A percentile compares a stretch with the other conserved stretches of the same genome.
Conservation (phyloP, 192 early-diverging fungal species). For the Backusella australiensis region DNA sequence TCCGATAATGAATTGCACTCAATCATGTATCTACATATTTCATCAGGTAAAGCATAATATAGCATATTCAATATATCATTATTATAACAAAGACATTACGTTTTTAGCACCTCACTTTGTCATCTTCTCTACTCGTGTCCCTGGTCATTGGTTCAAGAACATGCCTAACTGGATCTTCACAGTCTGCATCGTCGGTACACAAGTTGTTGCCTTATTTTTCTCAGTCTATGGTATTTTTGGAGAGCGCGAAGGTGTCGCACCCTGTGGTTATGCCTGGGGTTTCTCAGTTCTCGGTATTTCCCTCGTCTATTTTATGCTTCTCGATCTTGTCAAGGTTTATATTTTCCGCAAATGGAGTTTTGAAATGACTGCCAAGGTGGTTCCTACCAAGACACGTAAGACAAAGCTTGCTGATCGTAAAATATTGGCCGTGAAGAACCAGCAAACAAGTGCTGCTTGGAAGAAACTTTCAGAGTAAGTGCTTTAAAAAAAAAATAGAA, state of each 20-base stretch:
- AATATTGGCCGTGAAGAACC: slow-evolving; percentile 43
- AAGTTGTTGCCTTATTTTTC: slow-evolving; percentile 86
- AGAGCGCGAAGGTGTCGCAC: slow-evolving; percentile 47
- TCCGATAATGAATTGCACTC: slow-evolving; percentile 66
- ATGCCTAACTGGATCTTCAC: slow-evolving; percentile 79
- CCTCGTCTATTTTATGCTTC: slow-evolving; percentile 76
- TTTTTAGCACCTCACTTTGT: slow-evolving; percentile 71
- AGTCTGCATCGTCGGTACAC: slow-evolving; percentile 80
- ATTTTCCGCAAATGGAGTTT: slow-evolving; percentile 86
- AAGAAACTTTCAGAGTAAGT: slow-evolving; percentile 35
- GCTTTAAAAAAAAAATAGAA: background rate
- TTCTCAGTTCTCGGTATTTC: slow-evolving; percentile 70
- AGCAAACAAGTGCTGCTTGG: slow-evolving; percentile 44
- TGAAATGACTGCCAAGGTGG: slow-evolving; percentile 83
- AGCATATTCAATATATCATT: background rate
- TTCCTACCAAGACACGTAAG: slow-evolving; percentile 65
- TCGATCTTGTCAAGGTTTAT: slow-evolving; percentile 91
- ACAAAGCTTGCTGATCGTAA: slow-evolving; percentile 58
- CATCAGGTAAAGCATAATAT: slow-evolving; percentile 44
- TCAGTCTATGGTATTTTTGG: slow-evolving; percentile 71
- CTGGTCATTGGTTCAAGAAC: slow-evolving; percentile 87
- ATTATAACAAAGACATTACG: background rate
- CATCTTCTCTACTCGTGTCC: slow-evolving; percentile 89
- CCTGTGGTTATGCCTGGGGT: slow-evolving; percentile 77
- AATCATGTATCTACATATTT: slow-evolving; percentile 93